Conservation (phyloP, 1,139 yeast species). For the Arxiozyma bovina region DNA sequence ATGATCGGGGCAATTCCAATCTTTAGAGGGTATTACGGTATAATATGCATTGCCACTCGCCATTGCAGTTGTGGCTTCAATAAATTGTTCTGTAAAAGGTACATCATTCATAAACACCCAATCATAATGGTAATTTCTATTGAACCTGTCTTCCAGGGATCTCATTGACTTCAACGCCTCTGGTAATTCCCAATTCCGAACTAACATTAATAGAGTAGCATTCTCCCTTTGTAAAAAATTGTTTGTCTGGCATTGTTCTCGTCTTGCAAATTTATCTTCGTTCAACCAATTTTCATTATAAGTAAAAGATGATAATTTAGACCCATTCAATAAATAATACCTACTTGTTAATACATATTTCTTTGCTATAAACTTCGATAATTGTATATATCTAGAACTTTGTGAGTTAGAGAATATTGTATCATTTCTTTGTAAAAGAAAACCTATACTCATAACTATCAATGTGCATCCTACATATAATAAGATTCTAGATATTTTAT, state of each 20-base stretch:
- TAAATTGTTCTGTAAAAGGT: conserved; percentile 63
- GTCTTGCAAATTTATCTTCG: not conserved
- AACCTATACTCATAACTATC: no score
- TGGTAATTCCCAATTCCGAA: conserved; percentile 55
- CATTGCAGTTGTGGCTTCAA: conserved; percentile 60
- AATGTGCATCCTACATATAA: no score
- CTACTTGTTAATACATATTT: conserved; percentile 12
- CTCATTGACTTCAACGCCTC: conserved; percentile 59
- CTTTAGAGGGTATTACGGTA: conserved; percentile 55
- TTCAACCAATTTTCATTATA: not conserved
- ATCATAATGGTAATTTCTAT: conserved; percentile 59
- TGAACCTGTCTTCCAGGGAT: conserved; percentile 59
- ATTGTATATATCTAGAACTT: not conserved
- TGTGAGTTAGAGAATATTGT: not conserved
- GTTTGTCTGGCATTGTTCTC: not conserved
- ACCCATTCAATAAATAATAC: conserved; percentile 8
- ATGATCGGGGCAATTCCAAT: conserved; percentile 60
- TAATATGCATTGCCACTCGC: conserved; percentile 61
- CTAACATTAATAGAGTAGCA: conserved; percentile 64
- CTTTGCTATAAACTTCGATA: conserved; percentile 9
- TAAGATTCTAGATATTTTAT: no score
- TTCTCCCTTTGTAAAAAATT: conserved; percentile 38
- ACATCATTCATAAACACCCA: conserved; percentile 88
- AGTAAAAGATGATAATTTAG: conserved; percentile 10
- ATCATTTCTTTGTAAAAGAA: not conserved